These are phyloP conservation scores for Plicaturopsis crispa DNA, from an alignment of 768 basidiomycete genomes.

Conservation along the genomic window DNA sequence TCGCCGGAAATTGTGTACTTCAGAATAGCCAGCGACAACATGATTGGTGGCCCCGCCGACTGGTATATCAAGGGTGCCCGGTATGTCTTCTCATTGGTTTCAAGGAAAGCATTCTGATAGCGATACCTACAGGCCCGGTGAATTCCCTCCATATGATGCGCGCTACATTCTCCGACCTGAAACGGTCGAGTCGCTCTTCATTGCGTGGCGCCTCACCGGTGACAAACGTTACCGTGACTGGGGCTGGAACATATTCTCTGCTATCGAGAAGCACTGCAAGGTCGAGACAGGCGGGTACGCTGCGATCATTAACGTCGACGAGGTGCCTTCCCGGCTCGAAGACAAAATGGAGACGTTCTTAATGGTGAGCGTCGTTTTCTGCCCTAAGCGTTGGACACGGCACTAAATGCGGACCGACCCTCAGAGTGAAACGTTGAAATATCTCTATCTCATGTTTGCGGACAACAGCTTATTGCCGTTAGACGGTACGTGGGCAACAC, in stretches of 20 bases:
- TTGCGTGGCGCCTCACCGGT: slow-evolving; percentile 86
- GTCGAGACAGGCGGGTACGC: slow-evolving; percentile 80
- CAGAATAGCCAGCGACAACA: slow-evolving; percentile 49
- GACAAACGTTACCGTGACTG: slow-evolving; percentile 72
- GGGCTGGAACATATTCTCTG: slow-evolving; percentile 86
- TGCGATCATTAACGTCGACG: slow-evolving; percentile 78
- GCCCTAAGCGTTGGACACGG: not conserved
- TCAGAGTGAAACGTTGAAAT: slow-evolving; percentile 87
- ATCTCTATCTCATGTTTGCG: slow-evolving; percentile 82
- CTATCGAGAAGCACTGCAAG: slow-evolving; percentile 79
- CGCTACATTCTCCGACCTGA: slow-evolving; percentile 94
- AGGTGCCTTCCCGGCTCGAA: slow-evolving; percentile 55
- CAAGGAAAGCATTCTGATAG: not conserved
- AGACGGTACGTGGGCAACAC: slow-evolving; percentile 58
- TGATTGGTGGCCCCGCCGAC: slow-evolving; percentile 46
- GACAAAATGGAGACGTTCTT: slow-evolving; percentile 97
- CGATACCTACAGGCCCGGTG: slow-evolving; percentile 13
- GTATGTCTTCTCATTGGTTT: slow-evolving; percentile 26
- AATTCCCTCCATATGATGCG: slow-evolving; percentile 55
- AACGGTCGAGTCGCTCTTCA: slow-evolving; percentile 90
- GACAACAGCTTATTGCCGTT: slow-evolving; percentile 67
- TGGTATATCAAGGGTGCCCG: slow-evolving; percentile 89
- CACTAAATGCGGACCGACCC: slow-evolving; percentile 1
- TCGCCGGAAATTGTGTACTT: slow-evolving; percentile 90
- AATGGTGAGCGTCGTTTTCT: slow-evolving; percentile 46